A percentile compares a stretch with the other conserved stretches of the same genome.
Conservation (phyloP, 2,329 filamentous ascomycete species). For the Pyrenophora graminea region DNA sequence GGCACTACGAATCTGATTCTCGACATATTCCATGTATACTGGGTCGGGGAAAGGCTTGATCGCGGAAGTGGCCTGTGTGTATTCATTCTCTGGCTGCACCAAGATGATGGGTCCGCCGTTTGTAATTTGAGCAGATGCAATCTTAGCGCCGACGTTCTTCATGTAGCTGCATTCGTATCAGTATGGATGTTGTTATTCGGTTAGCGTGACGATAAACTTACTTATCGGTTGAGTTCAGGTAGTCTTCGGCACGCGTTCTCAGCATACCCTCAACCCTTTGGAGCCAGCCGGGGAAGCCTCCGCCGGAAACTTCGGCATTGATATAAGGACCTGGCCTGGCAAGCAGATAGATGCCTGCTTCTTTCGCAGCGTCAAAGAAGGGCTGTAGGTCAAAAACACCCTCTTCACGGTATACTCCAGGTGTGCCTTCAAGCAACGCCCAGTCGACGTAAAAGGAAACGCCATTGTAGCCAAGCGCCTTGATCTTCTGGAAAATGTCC, state of each 20-base stretch:
- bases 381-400: constrained; percentile 73
- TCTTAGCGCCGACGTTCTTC: constrained; percentile 63
- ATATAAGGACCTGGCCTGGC: constrained; percentile 74
- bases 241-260: constrained; percentile 66
- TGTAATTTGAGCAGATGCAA: constrained; percentile 78
- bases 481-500: constrained; percentile 82
- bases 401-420: constrained; percentile 69
- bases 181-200: background rate
- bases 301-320: constrained; percentile 76
- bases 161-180: constrained; percentile 57
- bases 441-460: constrained; percentile 82
- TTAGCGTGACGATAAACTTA: constrained; percentile 43
- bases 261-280: constrained; percentile 68
- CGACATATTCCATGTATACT: constrained; percentile 71
- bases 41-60: constrained; percentile 65
- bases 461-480: constrained; percentile 76
- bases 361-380: constrained; percentile 74
- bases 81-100: constrained; percentile 83
- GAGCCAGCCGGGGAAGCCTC: constrained; percentile 81
- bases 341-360: constrained; percentile 77
- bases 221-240: constrained; percentile 68
- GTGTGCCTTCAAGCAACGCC: constrained; percentile 75
- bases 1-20: constrained; percentile 67
- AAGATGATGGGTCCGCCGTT: constrained; percentile 80
- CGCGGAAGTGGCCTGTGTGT: constrained; percentile 58